phyloP scores from a whole-genome alignment of 306 rosid genomes.

The Lagenaria siceraria region DNA sequence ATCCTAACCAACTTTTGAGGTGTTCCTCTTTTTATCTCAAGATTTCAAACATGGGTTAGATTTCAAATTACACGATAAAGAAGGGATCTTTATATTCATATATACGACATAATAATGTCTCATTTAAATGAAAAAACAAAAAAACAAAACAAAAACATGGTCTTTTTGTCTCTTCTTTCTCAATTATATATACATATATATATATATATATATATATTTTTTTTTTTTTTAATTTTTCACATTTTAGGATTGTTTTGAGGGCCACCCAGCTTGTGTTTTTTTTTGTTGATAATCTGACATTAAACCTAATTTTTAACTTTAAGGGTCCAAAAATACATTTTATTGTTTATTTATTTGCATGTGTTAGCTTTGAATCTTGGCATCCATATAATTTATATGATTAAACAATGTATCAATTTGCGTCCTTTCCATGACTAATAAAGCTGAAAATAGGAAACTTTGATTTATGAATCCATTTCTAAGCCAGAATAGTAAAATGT shows the following conservation, averaged over 20 bases:
- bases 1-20: neutral
- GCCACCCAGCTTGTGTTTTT: too few relatives aligned
- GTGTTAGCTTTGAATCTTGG: neutral
- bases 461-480: neutral
- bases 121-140: neutral
- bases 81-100: neutral
- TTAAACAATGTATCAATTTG: neutral
- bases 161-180: neutral
- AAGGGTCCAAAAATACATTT: too few relatives aligned
- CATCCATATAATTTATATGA: neutral
- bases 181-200: neutral
- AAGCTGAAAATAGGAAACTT: neutral
- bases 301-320: too few relatives aligned
- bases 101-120: neutral
- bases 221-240: neutral
- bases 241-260: too few relatives aligned
- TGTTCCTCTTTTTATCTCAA: neutral
- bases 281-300: too few relatives aligned
- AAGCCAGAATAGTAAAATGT: too few relatives aligned
- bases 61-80: neutral
- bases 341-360: too few relatives aligned
- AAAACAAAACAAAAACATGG: neutral
- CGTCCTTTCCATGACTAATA: neutral
- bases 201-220: too few relatives aligned
- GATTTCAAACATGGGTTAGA: neutral